Evolutionary conservation across 2,329 filamentous ascomycete genomes (phyloP), one percentile per base, ranked within the genome.

Genomic region (Seiridium unicorne): DNA sequence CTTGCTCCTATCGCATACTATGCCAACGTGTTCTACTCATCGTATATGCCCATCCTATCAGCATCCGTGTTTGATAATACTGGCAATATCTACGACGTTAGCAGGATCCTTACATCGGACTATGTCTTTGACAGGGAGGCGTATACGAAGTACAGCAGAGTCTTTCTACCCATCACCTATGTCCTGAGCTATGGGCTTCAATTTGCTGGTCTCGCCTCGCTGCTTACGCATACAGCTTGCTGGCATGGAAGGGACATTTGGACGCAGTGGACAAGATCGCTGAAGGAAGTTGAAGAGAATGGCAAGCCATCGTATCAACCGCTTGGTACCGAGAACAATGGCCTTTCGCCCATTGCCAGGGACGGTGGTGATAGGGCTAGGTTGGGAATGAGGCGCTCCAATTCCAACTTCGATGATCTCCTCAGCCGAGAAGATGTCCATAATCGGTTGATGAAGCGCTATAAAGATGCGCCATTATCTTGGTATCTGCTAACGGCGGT

Each of bases 181-280:
- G 90, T 93, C 26, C 81, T 96, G 46, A 93, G 91, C 69, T 96
- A 96, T 66, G 92, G 89, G 3, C 84, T 96, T 32, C 92, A 95
- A 68, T 96, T 96, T 71, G 92, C 92, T 10, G 90, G 89, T 1
- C 79, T 96, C 26, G 89, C 91, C 32, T 89, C 91, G 1, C 79
- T 96, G 10, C 77, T 96, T 18, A 92, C 91, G 1, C 92, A 96
- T 70, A 96, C 92, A 0, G 79, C 84, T 31, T 91, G 92, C 69
- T 95, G 92, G 91, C 91, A 96, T 68, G 92, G 92, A 11, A 85
- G 84, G 65, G 92, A 95, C 70, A 94, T 96, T 26, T 89, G 85
- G 86, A 85, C 80, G 46, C 91, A 93, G 65, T 92, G 90, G 83
- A 88, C 84, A 66, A 82, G 83, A 63, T 90, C 90, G 0, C 78